These are phyloP conservation scores for Botrytis deweyae DNA, from an alignment of 2,329 filamentous ascomycete species.

Conservation along the genomic window DNA sequence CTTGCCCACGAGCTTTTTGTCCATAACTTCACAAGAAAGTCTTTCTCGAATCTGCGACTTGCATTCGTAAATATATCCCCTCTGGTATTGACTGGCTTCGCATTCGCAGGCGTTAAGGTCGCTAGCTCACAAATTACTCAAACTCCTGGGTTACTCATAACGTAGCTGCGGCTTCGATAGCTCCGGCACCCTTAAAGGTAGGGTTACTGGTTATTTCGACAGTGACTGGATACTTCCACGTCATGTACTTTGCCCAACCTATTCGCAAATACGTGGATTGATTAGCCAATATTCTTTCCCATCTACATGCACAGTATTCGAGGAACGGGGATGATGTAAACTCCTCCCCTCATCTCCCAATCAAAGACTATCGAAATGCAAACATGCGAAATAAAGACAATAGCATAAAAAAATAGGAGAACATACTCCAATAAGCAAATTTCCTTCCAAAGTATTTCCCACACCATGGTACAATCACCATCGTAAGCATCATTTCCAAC, in stretches of 20 bases:
- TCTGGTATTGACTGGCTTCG: neutral
- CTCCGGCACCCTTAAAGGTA: conserved; percentile 62
- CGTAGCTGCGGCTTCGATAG: conserved; percentile 54
- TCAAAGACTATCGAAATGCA: neutral
- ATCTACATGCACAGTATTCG: neutral
- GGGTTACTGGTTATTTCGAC: conserved; percentile 63
- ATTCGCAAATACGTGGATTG: neutral
- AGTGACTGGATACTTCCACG: conserved; percentile 86
- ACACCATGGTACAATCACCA: conserved; percentile 90
- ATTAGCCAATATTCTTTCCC: conserved; percentile 9
- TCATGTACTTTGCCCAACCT: conserved; percentile 95
- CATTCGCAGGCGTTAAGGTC: neutral
- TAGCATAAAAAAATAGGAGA: neutral
- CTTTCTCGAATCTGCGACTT: neutral
- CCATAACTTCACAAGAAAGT: neutral
- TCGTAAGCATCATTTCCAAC: conserved; percentile 85
- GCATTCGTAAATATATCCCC: neutral
- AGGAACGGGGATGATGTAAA: neutral
- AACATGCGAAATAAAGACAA: neutral
- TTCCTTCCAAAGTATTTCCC: conserved; percentile 95
- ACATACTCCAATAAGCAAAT: conserved; percentile 93
- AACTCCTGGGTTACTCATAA: conserved; percentile 25
- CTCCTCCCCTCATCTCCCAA: neutral
- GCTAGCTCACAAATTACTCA: neutral
- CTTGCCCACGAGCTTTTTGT: neutral